A percentile compares a stretch with the other conserved stretches of the same genome.
Evolutionary conservation across 345 rosid genomes (phyloP).

Genomic region (Cardiospermum halicacabum): DNA sequence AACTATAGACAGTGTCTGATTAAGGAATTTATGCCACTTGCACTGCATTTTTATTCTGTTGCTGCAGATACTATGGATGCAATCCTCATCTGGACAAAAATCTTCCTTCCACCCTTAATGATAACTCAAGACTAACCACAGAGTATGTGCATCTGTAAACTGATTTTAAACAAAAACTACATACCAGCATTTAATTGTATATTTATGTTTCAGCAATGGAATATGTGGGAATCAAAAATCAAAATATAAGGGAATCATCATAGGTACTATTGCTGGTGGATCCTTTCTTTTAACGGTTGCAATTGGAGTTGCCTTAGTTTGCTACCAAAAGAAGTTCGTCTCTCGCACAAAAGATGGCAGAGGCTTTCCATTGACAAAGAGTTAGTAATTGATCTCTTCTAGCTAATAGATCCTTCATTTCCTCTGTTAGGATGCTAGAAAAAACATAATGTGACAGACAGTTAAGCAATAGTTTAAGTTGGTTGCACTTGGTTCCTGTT

Average conservation of each 20-base stretch:
- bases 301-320: constrained; percentile 24
- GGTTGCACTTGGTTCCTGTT: neutral
- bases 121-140: constrained; percentile 26
- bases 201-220: constrained; percentile 35
- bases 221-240: constrained; percentile 21
- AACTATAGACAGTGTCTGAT: neutral
- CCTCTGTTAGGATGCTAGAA: neutral
- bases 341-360: constrained; percentile 23
- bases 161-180: too few relatives aligned
- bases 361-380: constrained; percentile 27
- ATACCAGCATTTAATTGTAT: too few relatives aligned
- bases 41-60: constrained; percentile 9
- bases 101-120: constrained; percentile 27
- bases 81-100: constrained; percentile 30
- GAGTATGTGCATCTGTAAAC: too few relatives aligned
- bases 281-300: constrained; percentile 26
- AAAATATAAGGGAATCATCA: constrained; percentile 23
- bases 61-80: constrained; percentile 46
- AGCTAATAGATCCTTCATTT: neutral
- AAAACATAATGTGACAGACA: neutral
- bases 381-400: constrained; percentile 34
- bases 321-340: constrained; percentile 24
- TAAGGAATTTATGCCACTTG: neutral
- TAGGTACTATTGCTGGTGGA: constrained; percentile 38
- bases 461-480: neutral